A percentile compares a stretch with the other conserved stretches of the same genome.
Evolutionary conservation across 768 basidiomycete genomes (phyloP).

Genomic region (Epithele typhae): DNA sequence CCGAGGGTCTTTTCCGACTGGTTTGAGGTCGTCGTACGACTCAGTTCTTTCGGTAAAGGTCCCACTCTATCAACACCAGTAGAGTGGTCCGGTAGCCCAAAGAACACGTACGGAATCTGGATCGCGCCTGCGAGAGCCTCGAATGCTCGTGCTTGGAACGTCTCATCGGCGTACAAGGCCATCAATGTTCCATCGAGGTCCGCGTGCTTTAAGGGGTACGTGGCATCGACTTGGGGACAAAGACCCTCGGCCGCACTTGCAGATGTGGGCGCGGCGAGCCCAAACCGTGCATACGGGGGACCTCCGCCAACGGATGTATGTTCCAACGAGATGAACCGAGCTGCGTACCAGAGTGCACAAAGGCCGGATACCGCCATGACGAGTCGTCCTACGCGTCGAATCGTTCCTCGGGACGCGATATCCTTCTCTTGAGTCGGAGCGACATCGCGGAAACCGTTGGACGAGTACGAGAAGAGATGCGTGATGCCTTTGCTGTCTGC

Average conservation of each 20-base stretch:
- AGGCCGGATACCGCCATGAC: too few relatives aligned
- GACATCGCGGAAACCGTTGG: too few relatives aligned
- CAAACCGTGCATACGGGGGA: background rate
- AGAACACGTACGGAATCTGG: constrained; percentile 36
- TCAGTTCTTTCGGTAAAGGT: constrained; percentile 51
- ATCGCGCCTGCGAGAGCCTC: constrained; percentile 21
- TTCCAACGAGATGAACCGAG: too few relatives aligned
- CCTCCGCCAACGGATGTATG: too few relatives aligned
- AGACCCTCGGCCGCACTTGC: background rate
- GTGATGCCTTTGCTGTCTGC: too few relatives aligned
- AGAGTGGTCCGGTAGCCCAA: too few relatives aligned
- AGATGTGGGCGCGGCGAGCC: background rate
- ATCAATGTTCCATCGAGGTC: constrained; percentile 28
- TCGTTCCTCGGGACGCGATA: too few relatives aligned
- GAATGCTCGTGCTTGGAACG: constrained; percentile 26
- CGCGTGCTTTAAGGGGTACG: constrained; percentile 25
- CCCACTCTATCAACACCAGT: too few relatives aligned
- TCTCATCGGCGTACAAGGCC: constrained; percentile 25
- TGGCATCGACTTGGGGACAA: constrained; percentile 33
- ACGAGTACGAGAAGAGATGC: too few relatives aligned
- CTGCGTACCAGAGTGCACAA: too few relatives aligned
- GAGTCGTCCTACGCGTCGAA: too few relatives aligned
- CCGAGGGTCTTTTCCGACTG: constrained; percentile 42
- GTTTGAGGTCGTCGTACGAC: constrained; percentile 42
- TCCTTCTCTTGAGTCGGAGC: too few relatives aligned